Evolutionary conservation across 495 filamentous ascomycete genomes (phyloP), one percentile per base, ranked within the genome.

Genomic region (Lepraria neglecta): DNA sequence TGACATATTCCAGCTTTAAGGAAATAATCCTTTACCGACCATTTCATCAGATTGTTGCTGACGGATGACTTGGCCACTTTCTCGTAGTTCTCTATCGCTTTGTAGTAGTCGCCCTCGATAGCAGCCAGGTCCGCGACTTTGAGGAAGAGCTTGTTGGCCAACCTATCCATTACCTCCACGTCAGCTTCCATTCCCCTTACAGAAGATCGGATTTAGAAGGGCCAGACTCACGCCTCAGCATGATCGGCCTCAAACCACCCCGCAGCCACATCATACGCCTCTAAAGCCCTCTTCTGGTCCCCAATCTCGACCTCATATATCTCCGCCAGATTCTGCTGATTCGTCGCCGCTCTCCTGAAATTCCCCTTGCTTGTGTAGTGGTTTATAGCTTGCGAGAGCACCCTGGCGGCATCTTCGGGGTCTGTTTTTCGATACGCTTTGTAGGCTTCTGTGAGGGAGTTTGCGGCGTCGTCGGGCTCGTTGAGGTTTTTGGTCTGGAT

Each of bases 1-100:
- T 87, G 83, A 73, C 88, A 92, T 56, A 97, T 84, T 43, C 89
- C 90, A 0, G 89, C 89, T 77, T 96, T 95, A 62, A 96, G 76
- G 71, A 95, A 87, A 75, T 96, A 95, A 56, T 95, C 89, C 73
- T 96, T 96, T 59, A 96, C 86, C 17, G 84, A 90, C 82, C 86
- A 96, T 67, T 84, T 89, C 90, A 95, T 91, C 63, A 91, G 71
- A 68, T 88, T 86, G 73, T 91, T 92, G 69, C 81, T 81, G 56
- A 91, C 82, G 6, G 84, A 84, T 44, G 80, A 75, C 33, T 81
- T 80, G 38, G 87, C 88, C 44, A 96, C 87, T 66, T 84, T 82
- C 71, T 96, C 92, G 73, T 85, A 97, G 68, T 84, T 76, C 62
- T 87, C 81, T 67, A 91, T 88, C 44, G 90, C 82, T 72, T 85